Conservation (phyloP, 2,329 filamentous ascomycete genomes). For the Pyricularia sp. region DNA sequence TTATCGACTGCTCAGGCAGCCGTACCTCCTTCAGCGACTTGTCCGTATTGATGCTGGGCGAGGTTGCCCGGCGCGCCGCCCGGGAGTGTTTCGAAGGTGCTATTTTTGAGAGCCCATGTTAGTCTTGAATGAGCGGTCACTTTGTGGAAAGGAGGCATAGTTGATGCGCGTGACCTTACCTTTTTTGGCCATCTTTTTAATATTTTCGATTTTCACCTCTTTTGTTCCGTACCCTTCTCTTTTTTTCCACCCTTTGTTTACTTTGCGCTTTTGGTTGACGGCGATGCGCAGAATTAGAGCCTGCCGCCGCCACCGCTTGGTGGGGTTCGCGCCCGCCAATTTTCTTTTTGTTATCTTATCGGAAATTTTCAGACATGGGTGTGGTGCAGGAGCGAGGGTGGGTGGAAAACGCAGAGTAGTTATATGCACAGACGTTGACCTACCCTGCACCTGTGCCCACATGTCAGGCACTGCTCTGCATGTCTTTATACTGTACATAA, state of each 20-base stretch:
- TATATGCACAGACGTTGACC: neutral
- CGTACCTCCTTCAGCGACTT: slow-evolving; percentile 53
- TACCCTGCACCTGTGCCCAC: neutral
- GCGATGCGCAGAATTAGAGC: neutral
- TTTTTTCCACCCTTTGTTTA: neutral
- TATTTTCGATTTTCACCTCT: too few relatives aligned
- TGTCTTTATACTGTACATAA: neutral
- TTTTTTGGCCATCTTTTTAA: slow-evolving; percentile 10
- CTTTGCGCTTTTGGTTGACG: neutral
- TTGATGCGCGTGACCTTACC: neutral
- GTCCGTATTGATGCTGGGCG: slow-evolving; percentile 57
- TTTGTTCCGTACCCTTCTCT: neutral
- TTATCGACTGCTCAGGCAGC: slow-evolving; percentile 32
- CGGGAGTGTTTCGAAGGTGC: slow-evolving; percentile 58
- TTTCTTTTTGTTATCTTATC: neutral
- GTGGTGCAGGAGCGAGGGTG: neutral
- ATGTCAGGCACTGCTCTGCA: too few relatives aligned
- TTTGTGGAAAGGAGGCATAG: neutral
- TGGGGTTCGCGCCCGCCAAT: neutral
- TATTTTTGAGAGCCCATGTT: slow-evolving; percentile 16
- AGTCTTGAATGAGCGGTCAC: neutral
- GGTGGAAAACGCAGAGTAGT: neutral
- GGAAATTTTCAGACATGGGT: neutral
- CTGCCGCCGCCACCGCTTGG: neutral
- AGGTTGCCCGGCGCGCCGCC: slow-evolving; percentile 58